Evolutionary conservation across 2,329 filamentous ascomycete species (phyloP).

Genomic region (Aspergillus phoenicis): DNA sequence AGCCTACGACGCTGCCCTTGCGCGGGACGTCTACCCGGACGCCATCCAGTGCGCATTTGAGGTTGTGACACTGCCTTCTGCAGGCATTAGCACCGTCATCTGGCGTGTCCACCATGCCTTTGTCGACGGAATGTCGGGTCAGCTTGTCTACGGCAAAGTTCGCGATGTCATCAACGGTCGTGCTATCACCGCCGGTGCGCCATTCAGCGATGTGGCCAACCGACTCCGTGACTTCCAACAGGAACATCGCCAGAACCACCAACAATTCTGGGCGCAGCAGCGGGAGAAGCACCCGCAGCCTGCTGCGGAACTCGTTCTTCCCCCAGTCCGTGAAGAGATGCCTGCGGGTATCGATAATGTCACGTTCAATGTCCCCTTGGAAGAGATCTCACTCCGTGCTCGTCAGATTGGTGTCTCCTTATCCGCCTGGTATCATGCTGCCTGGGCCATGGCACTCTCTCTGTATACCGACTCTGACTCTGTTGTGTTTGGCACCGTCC

Average conservation of each 20-base stretch:
- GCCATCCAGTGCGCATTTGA: not conserved
- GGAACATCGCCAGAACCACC: not conserved
- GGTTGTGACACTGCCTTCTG: not conserved
- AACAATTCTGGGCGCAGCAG: constrained; percentile 7
- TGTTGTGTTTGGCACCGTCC: constrained; percentile 11
- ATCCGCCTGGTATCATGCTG: constrained; percentile 6
- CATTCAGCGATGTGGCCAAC: constrained; percentile 3
- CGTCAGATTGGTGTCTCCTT: constrained; percentile 2
- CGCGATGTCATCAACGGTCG: constrained; percentile 16
- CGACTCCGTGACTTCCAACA: constrained; percentile 3
- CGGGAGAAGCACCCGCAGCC: not conserved
- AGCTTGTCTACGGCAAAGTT: constrained; percentile 26
- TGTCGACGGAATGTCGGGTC: constrained; percentile 36
- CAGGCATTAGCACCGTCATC: constrained; percentile 20
- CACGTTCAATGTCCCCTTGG: not conserved
- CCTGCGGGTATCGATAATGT: not conserved
- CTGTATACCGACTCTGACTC: not conserved
- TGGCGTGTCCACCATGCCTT: constrained; percentile 39
- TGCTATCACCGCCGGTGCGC: constrained; percentile 2
- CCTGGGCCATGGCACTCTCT: constrained; percentile 12
- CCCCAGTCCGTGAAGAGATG: not conserved
- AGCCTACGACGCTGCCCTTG: not conserved
- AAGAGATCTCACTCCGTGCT: constrained; percentile 1
- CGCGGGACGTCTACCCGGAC: not conserved
- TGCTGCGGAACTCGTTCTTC: not conserved